phyloP scores from a whole-genome alignment of 306 rosid species.

The barrel medic (Medicago truncatula) region DNA sequence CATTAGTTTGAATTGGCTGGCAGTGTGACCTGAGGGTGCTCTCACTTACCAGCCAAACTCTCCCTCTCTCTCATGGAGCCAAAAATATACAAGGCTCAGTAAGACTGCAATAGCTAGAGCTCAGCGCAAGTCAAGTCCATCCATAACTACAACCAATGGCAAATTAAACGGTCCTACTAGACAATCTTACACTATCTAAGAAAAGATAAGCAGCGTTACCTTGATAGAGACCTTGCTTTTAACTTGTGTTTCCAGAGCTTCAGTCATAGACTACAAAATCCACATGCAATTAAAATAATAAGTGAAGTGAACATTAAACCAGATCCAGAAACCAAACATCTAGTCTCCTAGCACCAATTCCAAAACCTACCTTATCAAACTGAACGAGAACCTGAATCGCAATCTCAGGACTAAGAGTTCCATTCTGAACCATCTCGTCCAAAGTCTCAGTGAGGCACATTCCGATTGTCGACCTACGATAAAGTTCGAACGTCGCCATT shows the following conservation, averaged over 20 bases:
- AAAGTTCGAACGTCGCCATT: no score
- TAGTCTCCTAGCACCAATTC: no score
- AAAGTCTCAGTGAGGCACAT: no score
- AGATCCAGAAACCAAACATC: neutral
- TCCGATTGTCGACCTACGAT: no score
- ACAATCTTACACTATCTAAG: no score
- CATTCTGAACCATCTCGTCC: neutral
- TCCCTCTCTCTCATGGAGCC: neutral
- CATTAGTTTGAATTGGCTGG: no score
- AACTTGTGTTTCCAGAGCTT: slow-evolving; percentile 88
- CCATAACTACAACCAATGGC: no score
- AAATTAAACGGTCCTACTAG: no score
- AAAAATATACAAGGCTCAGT: neutral
- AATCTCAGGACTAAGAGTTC: no score
- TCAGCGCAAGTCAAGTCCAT: no score
- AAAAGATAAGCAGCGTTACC: slow-evolving; percentile 48
- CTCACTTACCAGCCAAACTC: neutral
- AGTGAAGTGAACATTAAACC: neutral
- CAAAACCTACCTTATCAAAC: neutral
- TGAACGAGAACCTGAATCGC: neutral
- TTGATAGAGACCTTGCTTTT: slow-evolving; percentile 81
- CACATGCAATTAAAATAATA: neutral
- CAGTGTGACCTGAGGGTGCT: no score
- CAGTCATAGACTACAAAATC: slow-evolving; percentile 77
- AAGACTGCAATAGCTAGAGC: neutral